phyloP scores from a whole-genome alignment of 2,329 filamentous ascomycete species.

The Thermoascus crustaceus region DNA sequence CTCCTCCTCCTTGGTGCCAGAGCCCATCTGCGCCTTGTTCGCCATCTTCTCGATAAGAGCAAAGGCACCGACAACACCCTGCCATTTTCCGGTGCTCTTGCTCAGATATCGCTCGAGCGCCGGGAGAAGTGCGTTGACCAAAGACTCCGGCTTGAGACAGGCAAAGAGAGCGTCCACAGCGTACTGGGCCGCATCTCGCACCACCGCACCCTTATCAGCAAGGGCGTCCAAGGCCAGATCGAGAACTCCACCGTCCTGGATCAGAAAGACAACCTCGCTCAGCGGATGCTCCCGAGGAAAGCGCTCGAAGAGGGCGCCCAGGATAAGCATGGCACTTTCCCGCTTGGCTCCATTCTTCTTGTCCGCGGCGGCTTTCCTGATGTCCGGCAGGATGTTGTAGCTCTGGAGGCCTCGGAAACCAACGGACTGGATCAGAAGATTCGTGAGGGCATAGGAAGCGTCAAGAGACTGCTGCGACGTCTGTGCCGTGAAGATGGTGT shows the following conservation, averaged over 20 bases:
- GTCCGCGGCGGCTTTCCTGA: conserved; percentile 73
- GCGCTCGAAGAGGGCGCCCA: conserved; percentile 87
- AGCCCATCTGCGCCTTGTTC: conserved; percentile 80
- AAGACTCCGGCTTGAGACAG: conserved; percentile 69
- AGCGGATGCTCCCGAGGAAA: conserved; percentile 69
- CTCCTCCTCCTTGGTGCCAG: conserved; percentile 77
- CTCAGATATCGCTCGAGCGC: conserved; percentile 65
- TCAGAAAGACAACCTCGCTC: conserved; percentile 71
- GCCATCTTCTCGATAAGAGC: conserved; percentile 87
- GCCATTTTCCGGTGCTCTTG: conserved; percentile 90
- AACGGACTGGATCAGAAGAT: conserved; percentile 56
- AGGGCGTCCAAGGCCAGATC: conserved; percentile 71
- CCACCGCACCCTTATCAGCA: conserved; percentile 79
- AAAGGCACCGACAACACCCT: conserved; percentile 82
- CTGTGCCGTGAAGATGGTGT: conserved; percentile 60
- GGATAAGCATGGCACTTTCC: conserved; percentile 89
- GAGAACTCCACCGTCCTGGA: conserved; percentile 71
- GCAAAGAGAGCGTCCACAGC: conserved; percentile 82
- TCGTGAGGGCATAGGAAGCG: conserved; percentile 56
- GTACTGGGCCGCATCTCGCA: conserved; percentile 88
- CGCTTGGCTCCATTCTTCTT: conserved; percentile 84
- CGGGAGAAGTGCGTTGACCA: conserved; percentile 75
- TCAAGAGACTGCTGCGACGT: conserved; percentile 63
- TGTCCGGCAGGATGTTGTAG: conserved; percentile 55
- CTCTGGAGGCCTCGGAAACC: conserved; percentile 54